These are phyloP conservation scores for Madurella fahalii DNA, from an alignment of 2,329 filamentous ascomycete genomes.

Conservation along the genomic window DNA sequence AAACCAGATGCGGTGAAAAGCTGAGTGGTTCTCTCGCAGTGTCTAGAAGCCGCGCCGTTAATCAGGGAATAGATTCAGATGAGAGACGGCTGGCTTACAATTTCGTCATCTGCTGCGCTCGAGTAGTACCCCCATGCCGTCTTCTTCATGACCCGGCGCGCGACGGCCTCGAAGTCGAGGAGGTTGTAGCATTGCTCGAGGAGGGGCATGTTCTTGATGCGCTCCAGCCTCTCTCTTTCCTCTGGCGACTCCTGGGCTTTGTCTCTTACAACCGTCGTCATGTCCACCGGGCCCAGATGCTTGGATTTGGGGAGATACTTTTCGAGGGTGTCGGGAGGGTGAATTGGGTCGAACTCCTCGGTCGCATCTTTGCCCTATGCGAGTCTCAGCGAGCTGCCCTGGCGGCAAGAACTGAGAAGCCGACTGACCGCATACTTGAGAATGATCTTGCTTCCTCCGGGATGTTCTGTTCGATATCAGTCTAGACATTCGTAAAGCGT, in stretches of 20 bases:
- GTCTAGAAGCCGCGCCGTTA: slow-evolving; percentile 51
- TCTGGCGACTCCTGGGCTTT: slow-evolving; percentile 61
- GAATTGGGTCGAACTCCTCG: slow-evolving; percentile 84
- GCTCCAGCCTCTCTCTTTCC: slow-evolving; percentile 63
- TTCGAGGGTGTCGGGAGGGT: slow-evolving; percentile 80
- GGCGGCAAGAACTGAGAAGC: too few species aligned
- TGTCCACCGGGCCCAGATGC: slow-evolving; percentile 85
- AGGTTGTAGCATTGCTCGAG: slow-evolving; percentile 89
- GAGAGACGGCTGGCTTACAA: slow-evolving; percentile 49
- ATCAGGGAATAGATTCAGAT: not conserved
- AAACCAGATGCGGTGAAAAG: slow-evolving; percentile 98
- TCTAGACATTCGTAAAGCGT: slow-evolving; percentile 57
- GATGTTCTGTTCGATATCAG: slow-evolving; percentile 60
- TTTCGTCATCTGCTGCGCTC: slow-evolving; percentile 84
- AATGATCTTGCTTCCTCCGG: slow-evolving; percentile 87
- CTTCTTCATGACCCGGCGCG: slow-evolving; percentile 88
- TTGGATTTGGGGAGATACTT: slow-evolving; percentile 81
- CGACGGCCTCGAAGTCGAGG: slow-evolving; percentile 93
- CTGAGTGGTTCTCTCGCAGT: slow-evolving; percentile 88
- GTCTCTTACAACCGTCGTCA: slow-evolving; percentile 68
- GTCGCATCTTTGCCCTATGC: slow-evolving; percentile 80
- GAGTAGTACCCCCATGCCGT: slow-evolving; percentile 98
- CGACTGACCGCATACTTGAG: slow-evolving; percentile 75
- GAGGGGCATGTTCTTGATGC: slow-evolving; percentile 69
- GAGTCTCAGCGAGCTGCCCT: not conserved